A percentile compares a stretch with the other conserved stretches of the same genome.
These are phyloP conservation scores for Chalciporus pseudorubinellus DNA, from an alignment of 768 basidiomycete species.

Conservation along the genomic window DNA sequence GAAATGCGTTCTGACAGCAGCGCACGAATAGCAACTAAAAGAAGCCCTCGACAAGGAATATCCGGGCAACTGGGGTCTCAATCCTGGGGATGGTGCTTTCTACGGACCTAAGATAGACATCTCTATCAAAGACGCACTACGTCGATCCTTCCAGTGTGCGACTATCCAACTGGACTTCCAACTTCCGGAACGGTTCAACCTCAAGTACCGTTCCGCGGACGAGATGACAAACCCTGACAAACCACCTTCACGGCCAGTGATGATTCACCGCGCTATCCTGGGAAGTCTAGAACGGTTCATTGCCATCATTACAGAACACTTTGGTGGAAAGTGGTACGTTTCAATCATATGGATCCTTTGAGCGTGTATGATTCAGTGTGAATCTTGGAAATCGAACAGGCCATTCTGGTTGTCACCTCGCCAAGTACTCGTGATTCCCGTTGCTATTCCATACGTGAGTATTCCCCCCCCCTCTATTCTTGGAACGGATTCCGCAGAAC, in stretches of 20 bases:
- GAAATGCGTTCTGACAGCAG: conserved; percentile 5
- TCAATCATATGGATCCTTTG: not conserved
- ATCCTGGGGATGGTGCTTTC: conserved; percentile 97
- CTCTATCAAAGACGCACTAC: conserved; percentile 88
- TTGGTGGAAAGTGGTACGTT: conserved; percentile 91
- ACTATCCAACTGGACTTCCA: conserved; percentile 99
- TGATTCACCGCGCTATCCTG: conserved; percentile 96
- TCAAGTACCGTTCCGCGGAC: conserved; percentile 82
- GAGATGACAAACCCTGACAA: conserved; percentile 50
- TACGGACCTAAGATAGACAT: conserved; percentile 99
- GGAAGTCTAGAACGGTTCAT: conserved; percentile 95
- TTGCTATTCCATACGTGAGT: conserved; percentile 84
- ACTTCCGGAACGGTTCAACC: conserved; percentile 92
- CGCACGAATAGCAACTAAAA: conserved; percentile 65
- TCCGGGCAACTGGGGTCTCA: conserved; percentile 87
- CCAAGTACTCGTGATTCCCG: conserved; percentile 92
- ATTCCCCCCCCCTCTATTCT: not conserved
- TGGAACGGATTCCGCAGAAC: not conserved
- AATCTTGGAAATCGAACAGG: conserved; percentile 41
- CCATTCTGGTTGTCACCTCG: conserved; percentile 99
- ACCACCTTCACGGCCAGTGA: conserved; percentile 78
- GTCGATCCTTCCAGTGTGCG: conserved; percentile 94
- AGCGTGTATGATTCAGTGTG: not conserved
- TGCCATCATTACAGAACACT: conserved; percentile 95
- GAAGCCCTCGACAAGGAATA: conserved; percentile 81